Conservation (phyloP, 108 stramenopile species). For the Cyclotella kingstonii region DNA sequence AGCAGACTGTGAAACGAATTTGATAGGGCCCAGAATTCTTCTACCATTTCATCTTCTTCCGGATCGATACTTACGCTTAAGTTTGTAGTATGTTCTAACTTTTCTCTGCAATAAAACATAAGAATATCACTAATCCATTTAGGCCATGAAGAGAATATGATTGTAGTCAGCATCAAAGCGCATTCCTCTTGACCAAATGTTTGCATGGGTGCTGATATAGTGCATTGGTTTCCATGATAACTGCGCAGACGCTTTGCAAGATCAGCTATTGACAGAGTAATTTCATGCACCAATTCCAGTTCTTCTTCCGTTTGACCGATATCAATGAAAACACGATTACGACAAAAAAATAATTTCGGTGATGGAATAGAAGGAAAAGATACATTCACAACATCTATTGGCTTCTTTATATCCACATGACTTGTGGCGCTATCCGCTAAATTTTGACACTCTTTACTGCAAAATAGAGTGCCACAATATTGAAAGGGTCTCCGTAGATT, state of each 20-base stretch:
- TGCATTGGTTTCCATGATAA: slow-evolving; percentile 3
- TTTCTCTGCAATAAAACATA: neutral
- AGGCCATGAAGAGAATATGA: slow-evolving; percentile 20
- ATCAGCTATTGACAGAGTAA: slow-evolving; percentile 1
- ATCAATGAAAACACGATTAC: slow-evolving; percentile 22
- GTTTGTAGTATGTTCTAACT: neutral
- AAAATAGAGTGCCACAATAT: slow-evolving; percentile 40
- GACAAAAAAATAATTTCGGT: slow-evolving; percentile 43
- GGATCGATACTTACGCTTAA: slow-evolving; percentile 7
- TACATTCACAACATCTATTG: neutral
- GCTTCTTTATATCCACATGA: neutral
- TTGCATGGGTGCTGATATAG: neutral
- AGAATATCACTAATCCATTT: slow-evolving; percentile 9
- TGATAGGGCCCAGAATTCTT: slow-evolving; percentile 42
- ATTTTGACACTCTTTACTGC: slow-evolving; percentile 26
- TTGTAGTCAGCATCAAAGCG: slow-evolving; percentile 29
- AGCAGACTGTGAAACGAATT: slow-evolving; percentile 24
- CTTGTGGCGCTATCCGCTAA: slow-evolving; percentile 11
- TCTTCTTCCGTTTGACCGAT: neutral
- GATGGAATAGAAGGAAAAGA: neutral
- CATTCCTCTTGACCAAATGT: slow-evolving; percentile 32
- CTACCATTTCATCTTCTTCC: slow-evolving; percentile 34
- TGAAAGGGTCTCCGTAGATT: neutral
- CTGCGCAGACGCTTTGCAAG: slow-evolving; percentile 19
- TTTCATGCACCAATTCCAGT: slow-evolving; percentile 7